Base-by-base conservation (phyloP, 2,329 filamentous ascomycete genomes). In the Clarireedia hainanense region DNA sequence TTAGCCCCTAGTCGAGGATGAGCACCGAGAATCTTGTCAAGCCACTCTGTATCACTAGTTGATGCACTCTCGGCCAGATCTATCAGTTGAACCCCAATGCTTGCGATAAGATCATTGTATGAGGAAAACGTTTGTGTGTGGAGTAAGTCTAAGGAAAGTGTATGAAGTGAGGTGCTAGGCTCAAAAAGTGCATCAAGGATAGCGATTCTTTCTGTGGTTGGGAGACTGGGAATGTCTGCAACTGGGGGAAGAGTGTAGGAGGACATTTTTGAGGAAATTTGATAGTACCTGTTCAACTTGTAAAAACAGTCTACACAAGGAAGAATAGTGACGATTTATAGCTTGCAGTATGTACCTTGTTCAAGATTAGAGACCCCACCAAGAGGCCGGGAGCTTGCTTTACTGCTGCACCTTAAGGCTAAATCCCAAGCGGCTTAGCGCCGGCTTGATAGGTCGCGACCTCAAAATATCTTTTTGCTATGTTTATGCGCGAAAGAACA, bases 121-220 rank as follows among this genome's bases (percentile, higher is more conserved):
- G 83, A 84, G 1, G 73, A 64, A 69, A 89, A 91, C 1, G 74
- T 70, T 48, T 77, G 72, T 46, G 75, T 74, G 42, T 75, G 76
- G n/a, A 95, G 75, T 2, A 86, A 73, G 2, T 88, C 87, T 5
- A 89, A 69, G 15, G 88, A 81, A 14, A 94, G 77, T 12, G 79
- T 76, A 70, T 92, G 89, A 1, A 96, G 81, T 50, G 85, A 80
- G 0, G 80, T 75, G 53, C 86, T 91, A 15, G 89, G 88, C 69
- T 96, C 91, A 71, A 96, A 96, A 57, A 96, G 84, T 3, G 84
- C 77, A 72, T 95, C 88, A 49, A 96, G 80, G 50, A 84, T 74
- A 4, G 71, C 67, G 39, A 75, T 76, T 55, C 87, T 78, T 20
- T 79, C 73, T 27, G 75, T 65, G 30, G 81, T 76, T 17, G 83